A percentile compares a stretch with the other conserved stretches of the same genome.
Conservation (phyloP, 1,284 basidiomycete species). For the Phylloporus sp. region DNA sequence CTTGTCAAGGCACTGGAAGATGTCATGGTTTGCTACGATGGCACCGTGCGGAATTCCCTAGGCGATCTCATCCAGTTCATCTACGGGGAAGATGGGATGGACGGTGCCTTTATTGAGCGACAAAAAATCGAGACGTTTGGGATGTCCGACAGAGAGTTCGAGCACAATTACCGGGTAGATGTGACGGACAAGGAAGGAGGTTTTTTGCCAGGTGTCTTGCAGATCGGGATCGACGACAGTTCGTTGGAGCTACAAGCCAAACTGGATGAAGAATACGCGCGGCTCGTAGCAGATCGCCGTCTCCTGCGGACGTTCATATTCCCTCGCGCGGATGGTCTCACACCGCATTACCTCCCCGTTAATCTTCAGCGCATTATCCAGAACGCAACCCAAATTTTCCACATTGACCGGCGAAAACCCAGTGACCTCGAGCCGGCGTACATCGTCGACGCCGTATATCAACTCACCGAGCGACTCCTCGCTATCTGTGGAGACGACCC, state of each 20-base stretch:
- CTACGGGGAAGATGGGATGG: constrained; percentile 99
- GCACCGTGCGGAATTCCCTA: constrained; percentile 95
- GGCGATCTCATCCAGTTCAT: constrained; percentile 96
- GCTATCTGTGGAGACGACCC: constrained; percentile 89
- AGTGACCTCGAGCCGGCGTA: constrained; percentile 91
- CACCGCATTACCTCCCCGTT: constrained; percentile 87
- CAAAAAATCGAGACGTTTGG: constrained; percentile 92
- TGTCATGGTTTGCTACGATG: constrained; percentile 97
- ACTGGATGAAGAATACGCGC: constrained; percentile 88
- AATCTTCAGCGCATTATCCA: constrained; percentile 95
- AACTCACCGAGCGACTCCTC: constrained; percentile 75
- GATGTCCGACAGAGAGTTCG: constrained; percentile 86
- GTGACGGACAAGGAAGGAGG: constrained; percentile 84
- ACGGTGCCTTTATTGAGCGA: constrained; percentile 96
- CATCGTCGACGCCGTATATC: constrained; percentile 83
- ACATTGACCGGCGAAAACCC: constrained; percentile 92
- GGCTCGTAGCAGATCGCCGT: constrained; percentile 80
- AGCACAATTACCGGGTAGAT: constrained; percentile 91
- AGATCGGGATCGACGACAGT: constrained; percentile 93
- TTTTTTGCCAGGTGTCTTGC: constrained; percentile 83
- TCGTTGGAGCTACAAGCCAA: constrained; percentile 90
- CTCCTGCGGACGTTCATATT: constrained; percentile 87
- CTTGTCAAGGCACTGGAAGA: constrained; percentile 79
- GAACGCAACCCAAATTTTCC: constrained; percentile 97
- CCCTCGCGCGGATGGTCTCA: constrained; percentile 76